Evolutionary conservation across 2,329 filamentous ascomycete genomes (phyloP), one percentile per base, ranked within the genome.

Genomic region (Aureobasidium sp.): DNA sequence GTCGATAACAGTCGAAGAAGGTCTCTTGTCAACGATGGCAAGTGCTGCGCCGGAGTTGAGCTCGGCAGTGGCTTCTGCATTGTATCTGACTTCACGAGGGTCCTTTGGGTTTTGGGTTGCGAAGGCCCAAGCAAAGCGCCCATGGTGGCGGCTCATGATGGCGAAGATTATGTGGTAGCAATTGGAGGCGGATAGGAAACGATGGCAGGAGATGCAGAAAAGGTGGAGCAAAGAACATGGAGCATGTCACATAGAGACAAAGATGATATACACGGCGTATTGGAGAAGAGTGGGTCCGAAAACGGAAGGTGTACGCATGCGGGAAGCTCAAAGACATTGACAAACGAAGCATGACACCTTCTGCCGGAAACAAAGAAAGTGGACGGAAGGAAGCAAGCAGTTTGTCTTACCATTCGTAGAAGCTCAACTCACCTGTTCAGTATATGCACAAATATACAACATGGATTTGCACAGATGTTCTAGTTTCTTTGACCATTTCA

Each of bases 241-340:
- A 51, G 30, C 32, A 11, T 14, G 13, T 16, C 47, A 4, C 29
- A 34, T 42, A 3, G n/a, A 37, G 57, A 60, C 57, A 60, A 60
- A 60, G 57, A 51, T 60, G 47, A 60, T 60, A 60, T 60, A 60
- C 27, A 51, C 16, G 9, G n/a, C 21, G 29, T 10, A n/a, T 27
- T 25, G 47, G 13, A 51, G 36, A 51, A 5, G 25, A 44, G 16
- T 34, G 21, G 14, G 5, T 29, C 49, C 57, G 57, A 60, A 51
- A 60, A 32, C 47, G 57, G 57, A 60, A 60, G 42, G 2, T n/a
- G 30, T 39, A 60, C 57, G 47, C 45, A 60, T 60, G 27, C 57
- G 57, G 57, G 29, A 50, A 29, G 13, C 27, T 44, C 57, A 51
- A 51, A 60, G 57, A 60, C 47, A 29, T 27, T 21, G 29, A 30